phyloP scores from a whole-genome alignment of 305 asterid species.

The Plantago lanceolata region DNA sequence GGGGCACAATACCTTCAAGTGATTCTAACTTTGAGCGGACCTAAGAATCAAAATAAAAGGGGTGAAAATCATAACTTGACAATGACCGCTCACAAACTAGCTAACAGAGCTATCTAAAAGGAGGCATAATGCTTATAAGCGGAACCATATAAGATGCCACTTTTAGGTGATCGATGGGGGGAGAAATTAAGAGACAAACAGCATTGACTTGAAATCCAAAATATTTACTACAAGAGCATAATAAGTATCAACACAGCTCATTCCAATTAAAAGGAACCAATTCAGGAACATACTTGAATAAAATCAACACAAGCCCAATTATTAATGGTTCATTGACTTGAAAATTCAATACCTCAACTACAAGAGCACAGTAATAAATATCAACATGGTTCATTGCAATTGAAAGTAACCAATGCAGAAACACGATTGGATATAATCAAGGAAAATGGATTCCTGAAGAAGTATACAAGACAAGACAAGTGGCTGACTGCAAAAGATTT shows the following conservation, averaged over 20 bases:
- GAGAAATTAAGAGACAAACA: not conserved
- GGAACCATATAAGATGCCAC: conserved; percentile 6
- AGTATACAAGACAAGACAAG: not conserved
- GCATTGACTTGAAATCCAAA: not conserved
- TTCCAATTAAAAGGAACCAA: no score
- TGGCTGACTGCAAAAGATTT: conserved; percentile 14
- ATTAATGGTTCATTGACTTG: no score
- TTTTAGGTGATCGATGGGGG: not conserved
- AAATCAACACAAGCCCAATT: no score
- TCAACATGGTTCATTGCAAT: not conserved
- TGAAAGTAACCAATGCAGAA: not conserved
- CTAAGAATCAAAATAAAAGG: conserved; percentile 34
- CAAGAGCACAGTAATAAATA: no score
- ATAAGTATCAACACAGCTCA: no score
- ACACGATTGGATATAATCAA: no score
- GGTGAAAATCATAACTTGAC: conserved; percentile 19
- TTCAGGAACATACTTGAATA: no score
- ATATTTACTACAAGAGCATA: conserved; percentile 2
- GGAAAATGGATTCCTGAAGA: not conserved
- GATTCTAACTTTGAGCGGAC: conserved; percentile 82
- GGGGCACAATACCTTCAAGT: conserved; percentile 93
- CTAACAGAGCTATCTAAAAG: conserved; percentile 14
- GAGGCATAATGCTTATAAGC: conserved; percentile 14
- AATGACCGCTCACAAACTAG: conserved; percentile 15
- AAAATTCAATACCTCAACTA: no score